Conservation (phyloP, 108 stramenopile species). For the Stephanodiscus minutulus region DNA sequence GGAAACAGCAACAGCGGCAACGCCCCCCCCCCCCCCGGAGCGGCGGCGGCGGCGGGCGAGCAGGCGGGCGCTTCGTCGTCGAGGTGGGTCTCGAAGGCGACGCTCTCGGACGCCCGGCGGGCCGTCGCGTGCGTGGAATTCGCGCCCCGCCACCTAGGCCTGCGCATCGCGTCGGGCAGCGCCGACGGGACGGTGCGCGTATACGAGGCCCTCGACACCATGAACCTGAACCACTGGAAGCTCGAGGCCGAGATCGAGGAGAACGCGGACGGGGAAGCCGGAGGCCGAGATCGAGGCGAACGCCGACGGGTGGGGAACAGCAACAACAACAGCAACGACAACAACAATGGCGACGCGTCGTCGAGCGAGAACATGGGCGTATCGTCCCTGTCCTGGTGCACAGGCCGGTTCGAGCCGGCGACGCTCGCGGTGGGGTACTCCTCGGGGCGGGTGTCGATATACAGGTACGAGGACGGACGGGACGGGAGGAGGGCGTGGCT, state of each 20-base stretch:
- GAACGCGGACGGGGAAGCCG: background rate
- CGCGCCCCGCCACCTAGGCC: slow-evolving; percentile 88
- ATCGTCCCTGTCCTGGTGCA: slow-evolving; percentile 89
- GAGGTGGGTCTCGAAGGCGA: slow-evolving; percentile 82
- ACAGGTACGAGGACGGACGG: slow-evolving; percentile 66
- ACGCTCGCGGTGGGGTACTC: slow-evolving; percentile 84
- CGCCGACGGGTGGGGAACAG: too few species aligned
- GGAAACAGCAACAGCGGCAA: too few species aligned
- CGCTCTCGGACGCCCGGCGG: slow-evolving; percentile 79
- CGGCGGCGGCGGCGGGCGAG: slow-evolving; percentile 2
- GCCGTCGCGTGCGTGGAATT: slow-evolving; percentile 89
- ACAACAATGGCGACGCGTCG: background rate
- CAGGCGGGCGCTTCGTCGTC: slow-evolving; percentile 41
- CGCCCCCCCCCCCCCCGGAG: slow-evolving; percentile 30
- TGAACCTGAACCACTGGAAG: slow-evolving; percentile 90
- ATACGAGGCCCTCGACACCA: slow-evolving; percentile 93
- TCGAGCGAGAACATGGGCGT: slow-evolving; percentile 56
- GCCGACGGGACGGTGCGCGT: slow-evolving; percentile 89
- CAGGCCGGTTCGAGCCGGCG: slow-evolving; percentile 89
- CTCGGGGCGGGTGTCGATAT: slow-evolving; percentile 53
- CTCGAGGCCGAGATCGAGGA: slow-evolving; percentile 67
- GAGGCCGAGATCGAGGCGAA: background rate
- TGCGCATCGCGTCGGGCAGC: slow-evolving; percentile 87
- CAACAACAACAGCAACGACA: too few species aligned
- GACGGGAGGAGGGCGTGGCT: slow-evolving; percentile 72